These are phyloP conservation scores for Eimeria tenella DNA, from an alignment of 169 alveolate species.

Conservation along the genomic window DNA sequence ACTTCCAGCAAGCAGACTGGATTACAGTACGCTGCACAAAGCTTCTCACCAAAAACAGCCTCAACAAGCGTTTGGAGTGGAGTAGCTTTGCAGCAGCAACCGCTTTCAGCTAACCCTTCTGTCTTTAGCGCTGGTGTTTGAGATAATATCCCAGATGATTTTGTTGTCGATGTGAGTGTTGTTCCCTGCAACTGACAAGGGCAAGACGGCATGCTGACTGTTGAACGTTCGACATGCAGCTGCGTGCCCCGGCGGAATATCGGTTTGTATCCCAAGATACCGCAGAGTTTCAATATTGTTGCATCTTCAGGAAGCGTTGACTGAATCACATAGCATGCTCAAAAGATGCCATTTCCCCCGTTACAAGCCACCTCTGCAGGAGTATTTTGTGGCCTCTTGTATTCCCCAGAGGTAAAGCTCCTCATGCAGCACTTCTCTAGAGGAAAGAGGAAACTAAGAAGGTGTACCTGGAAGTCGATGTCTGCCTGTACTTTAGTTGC, in stretches of 20 bases:
- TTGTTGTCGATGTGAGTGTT: background rate
- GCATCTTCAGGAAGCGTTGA: conserved; percentile 59
- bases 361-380: background rate
- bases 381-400: background rate
- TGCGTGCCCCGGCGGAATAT: conserved; percentile 56
- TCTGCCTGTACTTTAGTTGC: conserved; percentile 2
- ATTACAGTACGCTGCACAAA: conserved; percentile 13
- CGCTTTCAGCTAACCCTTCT: background rate
- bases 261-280: conserved; percentile 58
- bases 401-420: too few relatives aligned
- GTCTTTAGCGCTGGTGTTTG: background rate
- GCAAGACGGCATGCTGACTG: conserved; percentile 32
- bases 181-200: conserved; percentile 15
- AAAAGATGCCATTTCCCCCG: background rate
- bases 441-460: background rate
- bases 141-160: background rate
- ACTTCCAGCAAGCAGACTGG: conserved; percentile 58
- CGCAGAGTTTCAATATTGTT: conserved; percentile 10
- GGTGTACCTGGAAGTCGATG: conserved; percentile 44
- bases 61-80: conserved; percentile 56
- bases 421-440: too few relatives aligned
- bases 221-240: conserved; percentile 52
- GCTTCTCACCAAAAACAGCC: conserved; percentile 66
- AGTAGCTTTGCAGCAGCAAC: conserved; percentile 59
- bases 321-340: background rate